Base-by-base conservation (phyloP, 2,329 filamentous ascomycete species). In the Penicillium sp. region DNA sequence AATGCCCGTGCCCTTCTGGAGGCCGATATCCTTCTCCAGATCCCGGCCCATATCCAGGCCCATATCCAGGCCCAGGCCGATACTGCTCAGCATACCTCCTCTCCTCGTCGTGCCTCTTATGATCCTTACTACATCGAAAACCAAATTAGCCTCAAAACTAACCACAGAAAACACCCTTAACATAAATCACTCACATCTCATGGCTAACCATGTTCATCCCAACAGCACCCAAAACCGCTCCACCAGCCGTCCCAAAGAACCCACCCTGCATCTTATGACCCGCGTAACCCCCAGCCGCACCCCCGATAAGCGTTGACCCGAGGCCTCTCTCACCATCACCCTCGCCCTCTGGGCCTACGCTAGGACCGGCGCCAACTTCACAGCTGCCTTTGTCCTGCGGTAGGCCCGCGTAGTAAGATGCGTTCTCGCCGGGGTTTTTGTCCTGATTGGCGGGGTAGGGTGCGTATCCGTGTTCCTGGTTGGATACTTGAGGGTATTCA, bases 241-340 rank as follows among this genome's bases (percentile, higher is more conserved):
- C 63, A 26, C 61, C 63, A 5, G 62, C 62, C n/a, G 62, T 63
- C 21, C 50, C 50, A 16, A 53, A 27, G n/a, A 53, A 45, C 11
- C 50, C 50, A n/a, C 60, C 58, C 10, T 54, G 45, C 45, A 66
- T 26, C 50, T 66, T 65, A n/a, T 65, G 58, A 11, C 63, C 63
- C 48, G 60, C 46, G 19, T 55, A 66, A 4, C 62, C 63, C 21
- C 63, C 63, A 27, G 59, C 61, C 7, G 61, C 62, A 21, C 63
- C 61, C 23, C 63, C 63, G 14, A 62, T 37, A 26, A 66, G 42
- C 3, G 62, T 63, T 14, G 62, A 65, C 16, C 62, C 63, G 16
- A 66, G 59, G 19, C 63, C 63, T 31, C 39, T 62, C 1, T 66
- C 62, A 1, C 59, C 63, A 16, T 66, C 62, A 1, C 59, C 63